Evolutionary conservation across 2,329 filamentous ascomycete genomes (phyloP), one percentile per base, ranked within the genome.

Genomic region (Botrytis paeoniae): DNA sequence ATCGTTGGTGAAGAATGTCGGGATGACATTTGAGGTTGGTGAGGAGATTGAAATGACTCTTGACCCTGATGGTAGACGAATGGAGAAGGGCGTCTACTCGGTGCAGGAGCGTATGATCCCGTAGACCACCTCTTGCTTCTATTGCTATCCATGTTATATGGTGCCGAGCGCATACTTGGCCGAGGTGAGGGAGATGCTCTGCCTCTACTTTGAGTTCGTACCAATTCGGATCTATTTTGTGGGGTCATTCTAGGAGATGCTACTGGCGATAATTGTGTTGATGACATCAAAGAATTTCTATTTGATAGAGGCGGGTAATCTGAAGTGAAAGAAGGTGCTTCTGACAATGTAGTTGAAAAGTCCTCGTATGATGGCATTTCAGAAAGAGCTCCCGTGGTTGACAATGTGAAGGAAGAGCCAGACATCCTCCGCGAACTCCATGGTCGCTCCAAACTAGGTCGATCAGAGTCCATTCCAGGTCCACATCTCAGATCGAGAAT

Each of bases 51-150:
- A 77, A 89, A 90, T 43, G 87, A 83, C 70, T 92, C 90, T 70
- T 88, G 85, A 6, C 86, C 84, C 74, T 88, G 86, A 75, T 91
- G 87, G 80, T 91, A 91, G 61, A 91, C 85, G 76, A 90, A 89
- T 3, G 91, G 86, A 45, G 89, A 86, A 39, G 87, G 85, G 45
- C 89, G 85, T 72, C 87, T 84, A 78, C 83, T 88, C 37, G 85
- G 85, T 32, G 84, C 81, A 1, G 89, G 87, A 32, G 87, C 89
- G 74, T 91, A 93, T 5, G 91, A 93, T 22, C 91, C 92, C 5
- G 92, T 94, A 32, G 92, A 94, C 92, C 92, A 94, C 76, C 92
- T 86, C 85, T 94, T 93, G 80, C 86, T 89, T 75, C 91, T 87
- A 63, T 85, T 85, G 70, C 86, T 87, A 63, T 93, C 91, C 69